Base-by-base conservation (phyloP, 768 basidiomycete genomes). In the Coprinopsis sp. region DNA sequence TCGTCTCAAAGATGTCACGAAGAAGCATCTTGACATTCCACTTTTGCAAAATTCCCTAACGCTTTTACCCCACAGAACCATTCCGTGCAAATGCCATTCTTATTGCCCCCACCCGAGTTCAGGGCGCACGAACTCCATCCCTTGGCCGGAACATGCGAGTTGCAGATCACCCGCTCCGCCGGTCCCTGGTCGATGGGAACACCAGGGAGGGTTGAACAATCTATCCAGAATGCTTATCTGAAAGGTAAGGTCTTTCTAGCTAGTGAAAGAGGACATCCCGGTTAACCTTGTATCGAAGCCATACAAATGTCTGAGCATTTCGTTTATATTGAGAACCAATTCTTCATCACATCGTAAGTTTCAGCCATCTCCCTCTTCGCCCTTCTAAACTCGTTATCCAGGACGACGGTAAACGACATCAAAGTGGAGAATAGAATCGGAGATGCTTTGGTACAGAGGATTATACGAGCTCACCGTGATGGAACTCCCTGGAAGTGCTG, bases 121-220 rank as follows among this genome's bases (percentile, higher is more conserved):
- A 89, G 74, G 53, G 77, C 83, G 13, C 76, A 77, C 5, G 91
- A 98, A 52, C 73, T 99, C 5, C 69, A 78, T 21, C 73, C 81
- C 19, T 71, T 89, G 67, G 87, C 90, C 1, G 96, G 96, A 6
- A 98, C 95, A 0, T 97, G 94, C 64, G 96, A 99, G 62, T 74
- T 96, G 60, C 96, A 99, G 60, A 91, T 99, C 51, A 95, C 92
- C 63, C 83, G 96, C 21, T 95, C 91, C 13, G 87, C 89, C 11
- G 92, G 93, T 2, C 90, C 91, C 1, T 99, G 96, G 96, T 97
- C 94, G 2, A 74, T 98, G 64, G 96, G 94, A 3, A 97, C 93
- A 3, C 75, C 81, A 16, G 83, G 81, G 44, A 82, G 76, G 56
- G 78, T 85, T 37, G 96, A 99, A 64, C 81, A 84, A 56, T 97